These are phyloP conservation scores for Ceratobasidium sp. DNA, from an alignment of 1,284 basidiomycete genomes.

Conservation along the genomic window DNA sequence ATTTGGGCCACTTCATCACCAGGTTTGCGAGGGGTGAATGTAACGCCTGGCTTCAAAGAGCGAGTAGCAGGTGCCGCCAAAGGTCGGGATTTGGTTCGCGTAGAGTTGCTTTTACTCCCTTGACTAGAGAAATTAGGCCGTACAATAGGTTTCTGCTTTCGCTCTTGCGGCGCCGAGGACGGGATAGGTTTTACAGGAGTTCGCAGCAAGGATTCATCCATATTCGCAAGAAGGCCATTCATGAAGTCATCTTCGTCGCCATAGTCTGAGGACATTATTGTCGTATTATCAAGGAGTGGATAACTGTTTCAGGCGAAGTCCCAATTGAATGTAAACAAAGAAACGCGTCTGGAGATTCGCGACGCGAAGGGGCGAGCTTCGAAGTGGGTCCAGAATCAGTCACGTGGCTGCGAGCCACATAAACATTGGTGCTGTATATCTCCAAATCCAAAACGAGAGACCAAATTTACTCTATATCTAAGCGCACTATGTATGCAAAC, in stretches of 20 bases:
- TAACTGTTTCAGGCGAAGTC: neutral
- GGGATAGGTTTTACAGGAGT: constrained; percentile 43
- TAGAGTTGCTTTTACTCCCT: neutral
- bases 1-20: neutral
- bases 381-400: neutral
- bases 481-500: no score
- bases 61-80: constrained; percentile 4
- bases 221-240: constrained; percentile 57
- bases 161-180: constrained; percentile 5
- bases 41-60: constrained; percentile 31
- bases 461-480: no score
- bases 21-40: neutral
- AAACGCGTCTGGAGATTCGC: neutral
- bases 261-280: constrained; percentile 39
- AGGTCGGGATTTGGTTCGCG: constrained; percentile 37
- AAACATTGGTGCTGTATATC: neutral
- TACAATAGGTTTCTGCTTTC: constrained; percentile 19
- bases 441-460: neutral
- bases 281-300: neutral
- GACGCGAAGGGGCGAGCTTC: neutral
- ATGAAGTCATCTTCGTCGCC: constrained; percentile 57
- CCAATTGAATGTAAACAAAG: neutral
- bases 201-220: constrained; percentile 58
- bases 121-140: constrained; percentile 25
- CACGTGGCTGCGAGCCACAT: constrained; percentile 1